Conservation (phyloP, 75 land plant genomes). For the Picea glauca region DNA sequence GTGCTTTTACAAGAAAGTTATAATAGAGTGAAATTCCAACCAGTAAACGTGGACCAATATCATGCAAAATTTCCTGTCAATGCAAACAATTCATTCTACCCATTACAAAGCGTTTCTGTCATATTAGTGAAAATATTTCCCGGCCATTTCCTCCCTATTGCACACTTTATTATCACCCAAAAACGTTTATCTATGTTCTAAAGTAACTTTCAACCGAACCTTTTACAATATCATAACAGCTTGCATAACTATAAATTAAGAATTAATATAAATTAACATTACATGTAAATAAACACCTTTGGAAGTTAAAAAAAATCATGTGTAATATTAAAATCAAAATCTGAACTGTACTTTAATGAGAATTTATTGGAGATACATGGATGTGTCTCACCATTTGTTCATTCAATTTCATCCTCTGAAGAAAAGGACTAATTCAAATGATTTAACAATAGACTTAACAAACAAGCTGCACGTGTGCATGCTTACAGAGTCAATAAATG, state of each 20-base stretch:
- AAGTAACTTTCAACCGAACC: no score
- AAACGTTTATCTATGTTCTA: no score
- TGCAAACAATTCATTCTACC: neutral
- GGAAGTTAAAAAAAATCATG: neutral
- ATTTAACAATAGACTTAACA: neutral
- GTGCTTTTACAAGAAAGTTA: neutral
- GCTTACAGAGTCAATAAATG: neutral
- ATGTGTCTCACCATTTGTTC: no score
- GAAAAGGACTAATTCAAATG: neutral
- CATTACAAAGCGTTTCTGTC: neutral
- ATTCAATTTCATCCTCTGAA: no score
- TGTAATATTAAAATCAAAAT: neutral
- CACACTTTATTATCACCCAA: neutral
- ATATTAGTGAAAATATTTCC: neutral
- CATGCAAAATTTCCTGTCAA: neutral
- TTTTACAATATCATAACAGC: no score
- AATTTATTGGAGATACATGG: neutral
- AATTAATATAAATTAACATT: neutral
- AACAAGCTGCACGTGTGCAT: neutral
- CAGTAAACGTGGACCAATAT: neutral
- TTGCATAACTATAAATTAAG: neutral
- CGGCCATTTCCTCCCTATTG: neutral
- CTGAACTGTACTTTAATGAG: neutral
- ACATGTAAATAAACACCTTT: neutral
- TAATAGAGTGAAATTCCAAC: neutral